Evolutionary conservation across 495 filamentous ascomycete genomes (phyloP), one percentile per base, ranked within the genome.

Genomic region (Stereocaulon alpinum): DNA sequence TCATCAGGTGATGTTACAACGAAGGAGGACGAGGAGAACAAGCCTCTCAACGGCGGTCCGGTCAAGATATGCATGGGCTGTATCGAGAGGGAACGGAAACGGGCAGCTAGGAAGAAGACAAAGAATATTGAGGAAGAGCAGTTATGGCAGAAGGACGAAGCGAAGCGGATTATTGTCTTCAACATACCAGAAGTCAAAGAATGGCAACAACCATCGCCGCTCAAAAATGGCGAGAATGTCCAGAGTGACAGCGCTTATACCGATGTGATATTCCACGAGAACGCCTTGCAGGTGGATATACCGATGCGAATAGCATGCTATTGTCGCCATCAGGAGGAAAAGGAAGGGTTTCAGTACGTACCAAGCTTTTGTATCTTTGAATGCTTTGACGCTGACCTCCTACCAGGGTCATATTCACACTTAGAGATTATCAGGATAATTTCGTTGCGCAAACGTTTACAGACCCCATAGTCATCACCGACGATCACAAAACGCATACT

Each of bases 221-320:
- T 66, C 55, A 56, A 59, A 43, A 30, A n/a, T 6, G 49, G 58
- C 42, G 59, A 58, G 1, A 54, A 60, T 18, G 40, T 40, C 12
- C 54, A 50, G 17, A 56, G 55, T 40, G 47, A 34, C 27, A 37
- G 20, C 34, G 20, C 44, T 3, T 47, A 40, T 18, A 32, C 32
- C 27, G 47, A 45, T 18, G 22, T 40, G 30, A 67, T 70, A 1
- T 68, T 81, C 4, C 83, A 84, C 12, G 73, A 77, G 9, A 83
- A 80, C 40, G 79, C 83, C 20, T 83, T 85, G 73, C 84, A 88
- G 66, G 82, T 94, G 22, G 82, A 90, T 63, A 79, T 85, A 9
- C 89, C 89, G 6, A 95, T 97, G 90, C 82, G 92, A n/a, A 95
- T 97, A 64, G 88, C 91, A 5, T 97, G 92, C 70, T 97, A 97